Evolutionary conservation across 306 rosid genomes (phyloP).

Genomic region (Acacia acuminata): DNA sequence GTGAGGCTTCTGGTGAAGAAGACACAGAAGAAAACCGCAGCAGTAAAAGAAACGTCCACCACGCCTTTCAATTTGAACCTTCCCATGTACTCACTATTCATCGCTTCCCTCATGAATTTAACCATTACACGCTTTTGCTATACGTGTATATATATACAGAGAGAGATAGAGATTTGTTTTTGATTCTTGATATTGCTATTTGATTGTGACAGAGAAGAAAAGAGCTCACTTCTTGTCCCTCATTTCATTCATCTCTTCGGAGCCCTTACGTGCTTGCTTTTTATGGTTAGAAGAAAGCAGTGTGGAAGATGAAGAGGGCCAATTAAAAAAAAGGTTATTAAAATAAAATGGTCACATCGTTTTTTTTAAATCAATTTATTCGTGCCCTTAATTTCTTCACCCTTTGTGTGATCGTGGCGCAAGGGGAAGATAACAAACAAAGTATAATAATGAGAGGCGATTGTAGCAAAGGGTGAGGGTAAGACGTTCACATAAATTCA

Average conservation of each 20-base stretch:
- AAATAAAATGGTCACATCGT: not conserved
- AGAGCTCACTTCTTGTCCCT: not conserved
- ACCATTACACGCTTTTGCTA: not conserved
- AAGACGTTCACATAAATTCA: not conserved
- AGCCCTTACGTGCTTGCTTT: too few species aligned
- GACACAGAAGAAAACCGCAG: conserved; percentile 16
- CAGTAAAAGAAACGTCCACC: not conserved
- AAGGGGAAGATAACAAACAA: not conserved
- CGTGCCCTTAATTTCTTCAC: not conserved
- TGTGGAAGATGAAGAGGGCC: not conserved
- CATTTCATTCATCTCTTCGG: too few species aligned
- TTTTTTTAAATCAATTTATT: not conserved
- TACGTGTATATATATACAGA: not conserved
- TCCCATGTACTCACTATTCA: conserved; percentile 10
- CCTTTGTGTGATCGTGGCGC: not conserved
- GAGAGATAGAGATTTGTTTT: not conserved
- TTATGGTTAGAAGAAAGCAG: not conserved
- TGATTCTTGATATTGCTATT: not conserved
- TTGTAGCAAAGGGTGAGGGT: not conserved
- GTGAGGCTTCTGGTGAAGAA: conserved; percentile 4
- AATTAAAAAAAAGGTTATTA: not conserved
- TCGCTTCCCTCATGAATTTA: not conserved
- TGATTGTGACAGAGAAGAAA: not conserved
- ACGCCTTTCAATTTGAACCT: conserved; percentile 12
- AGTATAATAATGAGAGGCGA: not conserved